Conservation (phyloP, 2,329 filamentous ascomycete genomes). For the Fusarium coicis region DNA sequence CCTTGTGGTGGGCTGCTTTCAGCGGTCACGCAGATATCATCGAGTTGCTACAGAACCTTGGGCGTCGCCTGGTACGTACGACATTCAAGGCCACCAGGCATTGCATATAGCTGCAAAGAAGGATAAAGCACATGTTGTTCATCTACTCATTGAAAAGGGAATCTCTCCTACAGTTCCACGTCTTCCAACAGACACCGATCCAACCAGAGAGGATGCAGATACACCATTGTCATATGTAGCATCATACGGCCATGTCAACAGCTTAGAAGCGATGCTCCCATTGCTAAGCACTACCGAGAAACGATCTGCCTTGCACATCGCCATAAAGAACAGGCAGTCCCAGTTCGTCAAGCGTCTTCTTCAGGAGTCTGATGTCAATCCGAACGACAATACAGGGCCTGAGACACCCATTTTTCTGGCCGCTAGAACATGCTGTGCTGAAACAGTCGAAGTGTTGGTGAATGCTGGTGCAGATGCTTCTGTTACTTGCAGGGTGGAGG, state of each 20-base stretch:
- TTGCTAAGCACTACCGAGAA: slow-evolving; percentile 40
- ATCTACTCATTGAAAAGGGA: slow-evolving; percentile 36
- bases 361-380: slow-evolving; percentile 45
- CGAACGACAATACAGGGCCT: slow-evolving; percentile 41
- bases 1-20: slow-evolving; percentile 40
- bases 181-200: neutral
- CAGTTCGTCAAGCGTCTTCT: slow-evolving; percentile 45
- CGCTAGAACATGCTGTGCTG: neutral
- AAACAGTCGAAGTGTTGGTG: slow-evolving; percentile 41
- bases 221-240: slow-evolving; percentile 42
- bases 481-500: slow-evolving; percentile 8
- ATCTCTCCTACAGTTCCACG: slow-evolving; percentile 45
- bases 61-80: slow-evolving; percentile 39
- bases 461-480: slow-evolving; percentile 48
- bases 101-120: slow-evolving; percentile 49
- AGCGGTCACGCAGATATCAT: slow-evolving; percentile 35
- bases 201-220: too few relatives aligned
- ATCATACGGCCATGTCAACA: slow-evolving; percentile 40
- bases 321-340: slow-evolving; percentile 25
- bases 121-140: neutral
- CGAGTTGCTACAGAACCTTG: slow-evolving; percentile 34
- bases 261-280: slow-evolving; percentile 43
- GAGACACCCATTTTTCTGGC: slow-evolving; percentile 41
- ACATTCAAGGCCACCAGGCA: slow-evolving; percentile 38
- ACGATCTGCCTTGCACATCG: slow-evolving; percentile 44